Evolutionary conservation across 169 alveolate genomes (phyloP).

Genomic region (Cryptosporidium viatorum): DNA sequence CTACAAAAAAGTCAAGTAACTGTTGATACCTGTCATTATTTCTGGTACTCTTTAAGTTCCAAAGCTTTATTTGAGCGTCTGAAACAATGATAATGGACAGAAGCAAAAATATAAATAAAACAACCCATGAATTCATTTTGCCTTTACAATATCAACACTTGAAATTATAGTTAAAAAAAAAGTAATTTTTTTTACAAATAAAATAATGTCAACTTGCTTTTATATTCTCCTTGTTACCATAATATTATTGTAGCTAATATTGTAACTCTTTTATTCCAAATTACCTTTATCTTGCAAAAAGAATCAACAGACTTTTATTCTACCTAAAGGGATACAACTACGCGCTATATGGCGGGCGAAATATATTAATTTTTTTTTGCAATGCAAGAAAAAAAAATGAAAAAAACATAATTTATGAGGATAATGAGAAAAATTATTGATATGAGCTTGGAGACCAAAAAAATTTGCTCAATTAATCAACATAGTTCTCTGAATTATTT

Average conservation of each 20-base stretch:
- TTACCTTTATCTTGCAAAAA: neutral
- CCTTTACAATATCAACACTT: neutral
- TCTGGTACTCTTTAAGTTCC: neutral
- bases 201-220: neutral
- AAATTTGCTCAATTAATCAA: neutral
- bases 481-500: neutral
- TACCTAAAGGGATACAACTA: neutral
- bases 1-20: neutral
- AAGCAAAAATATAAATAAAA: neutral
- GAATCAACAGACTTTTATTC: neutral
- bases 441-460: neutral
- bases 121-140: constrained; percentile 1
- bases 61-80: constrained; percentile 11
- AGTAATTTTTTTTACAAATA: neutral
- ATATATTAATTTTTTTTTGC: neutral
- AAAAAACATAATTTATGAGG: neutral
- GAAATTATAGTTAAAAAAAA: neutral
- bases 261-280: neutral
- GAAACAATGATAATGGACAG: neutral
- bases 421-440: neutral
- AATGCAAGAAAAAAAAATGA: neutral
- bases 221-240: neutral
- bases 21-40: neutral
- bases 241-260: neutral
- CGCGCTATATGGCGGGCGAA: constrained; percentile 23